These are phyloP conservation scores for Pseudonectria foliicola DNA, from an alignment of 2,329 filamentous ascomycete genomes.

Conservation along the genomic window DNA sequence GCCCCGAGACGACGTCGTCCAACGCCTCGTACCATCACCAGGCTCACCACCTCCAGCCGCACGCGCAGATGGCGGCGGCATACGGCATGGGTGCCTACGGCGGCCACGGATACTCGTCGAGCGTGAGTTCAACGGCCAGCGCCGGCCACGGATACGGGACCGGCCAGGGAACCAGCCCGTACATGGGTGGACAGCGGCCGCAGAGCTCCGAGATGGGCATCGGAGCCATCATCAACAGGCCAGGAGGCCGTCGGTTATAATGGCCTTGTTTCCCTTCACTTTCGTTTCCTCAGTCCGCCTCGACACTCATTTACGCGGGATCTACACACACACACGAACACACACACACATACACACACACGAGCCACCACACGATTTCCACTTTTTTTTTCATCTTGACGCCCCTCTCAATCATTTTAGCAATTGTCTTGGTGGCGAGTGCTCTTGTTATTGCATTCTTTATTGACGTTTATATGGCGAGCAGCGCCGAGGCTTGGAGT, in stretches of 20 bases:
- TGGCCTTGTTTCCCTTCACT: constrained; percentile 2
- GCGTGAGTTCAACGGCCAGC: constrained; percentile 1
- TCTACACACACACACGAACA: no score
- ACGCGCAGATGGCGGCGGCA: constrained; percentile 14
- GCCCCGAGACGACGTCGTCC: constrained; percentile 42
- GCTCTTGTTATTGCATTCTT: constrained; percentile 6
- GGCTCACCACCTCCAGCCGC: constrained; percentile 18
- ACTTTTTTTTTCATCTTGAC: neutral
- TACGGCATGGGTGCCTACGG: constrained; percentile 21
- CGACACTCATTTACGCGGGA: no score
- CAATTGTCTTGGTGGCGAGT: constrained; percentile 2
- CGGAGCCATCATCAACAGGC: constrained; percentile 50
- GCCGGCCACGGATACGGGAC: constrained; percentile 18
- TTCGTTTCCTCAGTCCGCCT: no score
- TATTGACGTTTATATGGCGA: constrained; percentile 13
- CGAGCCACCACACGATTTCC: no score
- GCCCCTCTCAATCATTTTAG: neutral
- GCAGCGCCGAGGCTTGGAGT: constrained; percentile 10
- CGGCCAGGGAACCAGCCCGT: constrained; percentile 37
- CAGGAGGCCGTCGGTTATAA: constrained; percentile 24
- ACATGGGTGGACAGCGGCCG: constrained; percentile 40
- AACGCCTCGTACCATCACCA: constrained; percentile 26
- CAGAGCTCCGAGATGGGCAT: constrained; percentile 56
- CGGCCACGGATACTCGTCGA: constrained; percentile 24
- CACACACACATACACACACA: no score